Evolutionary conservation across 1,284 basidiomycete genomes (phyloP), one percentile per base, ranked within the genome.

Genomic region (Pyrrhoderma lamaoense): DNA sequence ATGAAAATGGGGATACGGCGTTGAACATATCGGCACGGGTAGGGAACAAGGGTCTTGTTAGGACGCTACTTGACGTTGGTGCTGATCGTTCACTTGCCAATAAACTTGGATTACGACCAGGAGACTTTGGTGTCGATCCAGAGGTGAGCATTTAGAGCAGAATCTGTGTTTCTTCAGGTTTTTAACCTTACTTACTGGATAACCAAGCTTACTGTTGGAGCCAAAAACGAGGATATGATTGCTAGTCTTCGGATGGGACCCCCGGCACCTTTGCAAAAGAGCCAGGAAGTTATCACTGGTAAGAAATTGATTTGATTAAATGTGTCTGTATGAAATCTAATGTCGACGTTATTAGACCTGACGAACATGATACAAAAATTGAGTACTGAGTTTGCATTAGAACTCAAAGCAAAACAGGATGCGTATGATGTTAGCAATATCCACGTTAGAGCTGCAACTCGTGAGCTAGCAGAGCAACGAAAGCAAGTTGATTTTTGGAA

Each of bases 1-100:
- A 99, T 65, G 84, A 92, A 57, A 86, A 98, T 65, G 96, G 96
- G 0, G 96, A 99, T 64, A 98, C 96, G 0, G 91, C 93, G 3
- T 67, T 99, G 58, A 96, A 95, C 67, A 91, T 97, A 58, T 92
- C 94, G 11, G 94, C 96, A 0, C 73, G 96, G 47, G 85, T 98
- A 0, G 96, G 96, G 2, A 97, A 94, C 66, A 78, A 87, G 55
- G 84, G 86, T 57, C 70, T 99, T 57, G 92, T 98, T 16, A 76
- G 87, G 59, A 86, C 92, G 21, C 69, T 99, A 55, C 64, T 99
- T 54, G 94, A 98, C 61, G 91, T 93, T 5, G 93, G 93, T 7
- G 96, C 95, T 1, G 94, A 97, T 67, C 85, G 89, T 61, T 78
- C 83, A 60, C 73, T 93, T 53, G 79, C 88, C n/a, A 99, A 99